Evolutionary conservation across 805 yeast genomes (phyloP).

Genomic region (Maudiozyma bulderi): DNA sequence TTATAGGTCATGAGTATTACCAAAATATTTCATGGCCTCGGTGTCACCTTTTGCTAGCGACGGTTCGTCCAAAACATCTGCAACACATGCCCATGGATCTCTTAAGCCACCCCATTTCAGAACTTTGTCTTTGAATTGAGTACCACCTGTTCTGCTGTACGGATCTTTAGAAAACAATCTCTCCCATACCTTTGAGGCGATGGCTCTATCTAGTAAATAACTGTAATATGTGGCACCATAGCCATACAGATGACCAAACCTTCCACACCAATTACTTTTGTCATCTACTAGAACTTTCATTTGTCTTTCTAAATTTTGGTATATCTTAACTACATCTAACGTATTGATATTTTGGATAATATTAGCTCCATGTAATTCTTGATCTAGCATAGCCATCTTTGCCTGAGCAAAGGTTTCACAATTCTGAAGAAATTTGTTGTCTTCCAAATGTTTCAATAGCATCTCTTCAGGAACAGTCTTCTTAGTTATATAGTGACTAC

Average conservation of each 20-base stretch:
- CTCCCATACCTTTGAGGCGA: constrained; percentile 78
- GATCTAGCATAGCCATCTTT: constrained; percentile 85
- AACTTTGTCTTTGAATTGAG: constrained; percentile 56
- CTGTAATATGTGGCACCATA: constrained; percentile 94
- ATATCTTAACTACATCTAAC: constrained; percentile 51
- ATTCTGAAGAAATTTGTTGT: constrained; percentile 44
- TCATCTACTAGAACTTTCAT: constrained; percentile 57
- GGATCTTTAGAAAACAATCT: constrained; percentile 65
- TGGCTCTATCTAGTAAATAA: constrained; percentile 82
- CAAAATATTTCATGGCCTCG: constrained; percentile 54
- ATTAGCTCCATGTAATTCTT: constrained; percentile 48
- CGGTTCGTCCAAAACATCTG: constrained; percentile 63
- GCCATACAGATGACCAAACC: constrained; percentile 84
- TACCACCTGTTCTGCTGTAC: constrained; percentile 63
- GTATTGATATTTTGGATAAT: constrained; percentile 30
- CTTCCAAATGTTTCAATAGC: constrained; percentile 42
- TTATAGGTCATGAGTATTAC: constrained; percentile 19
- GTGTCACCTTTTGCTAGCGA: constrained; percentile 57
- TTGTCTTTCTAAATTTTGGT: constrained; percentile 54
- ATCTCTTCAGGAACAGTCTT: constrained; percentile 44
- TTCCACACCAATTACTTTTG: constrained; percentile 82
- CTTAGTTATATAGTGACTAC: constrained; percentile 56
- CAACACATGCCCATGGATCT: constrained; percentile 81
- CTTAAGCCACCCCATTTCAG: constrained; percentile 90
- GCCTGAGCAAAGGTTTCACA: constrained; percentile 81